A percentile compares a stretch with the other conserved stretches of the same genome.
These are phyloP conservation scores for Balakata baccata DNA, from an alignment of 345 rosid genomes.

Conservation along the genomic window DNA sequence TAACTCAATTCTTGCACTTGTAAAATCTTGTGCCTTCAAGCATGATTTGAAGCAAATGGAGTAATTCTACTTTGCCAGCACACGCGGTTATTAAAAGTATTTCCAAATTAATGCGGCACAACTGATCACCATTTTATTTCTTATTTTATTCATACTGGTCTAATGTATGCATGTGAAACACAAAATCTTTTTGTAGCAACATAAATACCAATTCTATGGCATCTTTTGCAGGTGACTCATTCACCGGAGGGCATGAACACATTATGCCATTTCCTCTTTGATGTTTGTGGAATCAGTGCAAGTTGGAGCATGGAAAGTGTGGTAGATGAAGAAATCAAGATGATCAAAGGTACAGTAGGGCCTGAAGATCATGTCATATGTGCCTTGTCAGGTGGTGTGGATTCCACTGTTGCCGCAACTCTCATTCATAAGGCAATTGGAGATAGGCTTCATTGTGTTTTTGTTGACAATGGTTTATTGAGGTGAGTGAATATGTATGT, in stretches of 20 bases:
- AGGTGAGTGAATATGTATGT: constrained; percentile 42
- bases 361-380: constrained; percentile 88
- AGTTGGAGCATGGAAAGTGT: constrained; percentile 93
- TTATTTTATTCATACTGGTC: too few species aligned
- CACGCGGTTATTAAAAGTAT: background rate
- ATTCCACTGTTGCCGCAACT: constrained; percentile 96
- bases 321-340: constrained; percentile 83
- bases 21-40: background rate
- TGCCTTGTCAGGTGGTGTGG: constrained; percentile 95
- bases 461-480: constrained; percentile 89
- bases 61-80: background rate
- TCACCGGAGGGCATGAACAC: constrained; percentile 95
- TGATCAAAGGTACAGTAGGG: constrained; percentile 57
- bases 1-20: background rate
- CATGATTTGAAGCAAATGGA: background rate
- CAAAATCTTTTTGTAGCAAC: too few species aligned
- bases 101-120: background rate
- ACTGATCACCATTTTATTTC: background rate
- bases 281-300: constrained; percentile 67
- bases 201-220: background rate
- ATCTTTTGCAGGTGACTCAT: constrained; percentile 70
- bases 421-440: constrained; percentile 97
- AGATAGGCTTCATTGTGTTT: constrained; percentile 89
- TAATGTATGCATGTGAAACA: too few species aligned
- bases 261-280: constrained; percentile 62